Base-by-base conservation (phyloP, 1,139 yeast species). In the Citeromyces hawaiiensis region DNA sequence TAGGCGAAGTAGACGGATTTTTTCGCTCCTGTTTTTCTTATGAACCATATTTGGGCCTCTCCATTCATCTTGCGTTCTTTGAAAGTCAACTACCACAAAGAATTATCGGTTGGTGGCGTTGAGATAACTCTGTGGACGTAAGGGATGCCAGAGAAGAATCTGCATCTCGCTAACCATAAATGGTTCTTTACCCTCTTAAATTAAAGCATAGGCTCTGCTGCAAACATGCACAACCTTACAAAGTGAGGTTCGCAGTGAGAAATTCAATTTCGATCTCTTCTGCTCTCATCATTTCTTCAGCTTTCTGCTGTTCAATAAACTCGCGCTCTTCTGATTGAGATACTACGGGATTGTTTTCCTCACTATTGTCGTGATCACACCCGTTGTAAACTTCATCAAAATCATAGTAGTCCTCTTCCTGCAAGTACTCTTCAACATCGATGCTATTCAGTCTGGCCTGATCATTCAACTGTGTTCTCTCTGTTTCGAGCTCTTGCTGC, bases 341-440 rank as follows among this genome's bases (percentile, higher is more conserved):
- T 15, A 15, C 11, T 15, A 15, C 11, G 11, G 54, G 54, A 25
- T 50, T 54, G 3, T 54, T 57, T n/a, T 45, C 53, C 13, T 54
- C 58, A n/a, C 57, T 53, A 16, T 50, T 59, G 8, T 51, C 57
- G 2, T 46, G 57, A 14, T 52, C 60, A 23, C 57, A 69, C 4
- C 60, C 76, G 21, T 76, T 81, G 34, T 73, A 79, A 44, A 73
- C 80, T 46, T 75, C 76, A 47, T 77, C 83, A 48, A 76, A 77
- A 51, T 77, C 83, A 48, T 73, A 76, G 43, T 75, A 25, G 37
- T 38, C 18, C 7, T 27, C 13, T 16, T 37, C 36, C 13, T 17
- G 13, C 37, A 16, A 13, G 5, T n/a, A 30, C 37, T n/a, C 25
- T n/a, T 38, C 37, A 3, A 33, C 15, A 34, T 38, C 39, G 6